A percentile compares a stretch with the other conserved stretches of the same genome.
These are phyloP conservation scores for Quercus berberidifolia DNA, from an alignment of 306 rosid species.

Conservation along the genomic window DNA sequence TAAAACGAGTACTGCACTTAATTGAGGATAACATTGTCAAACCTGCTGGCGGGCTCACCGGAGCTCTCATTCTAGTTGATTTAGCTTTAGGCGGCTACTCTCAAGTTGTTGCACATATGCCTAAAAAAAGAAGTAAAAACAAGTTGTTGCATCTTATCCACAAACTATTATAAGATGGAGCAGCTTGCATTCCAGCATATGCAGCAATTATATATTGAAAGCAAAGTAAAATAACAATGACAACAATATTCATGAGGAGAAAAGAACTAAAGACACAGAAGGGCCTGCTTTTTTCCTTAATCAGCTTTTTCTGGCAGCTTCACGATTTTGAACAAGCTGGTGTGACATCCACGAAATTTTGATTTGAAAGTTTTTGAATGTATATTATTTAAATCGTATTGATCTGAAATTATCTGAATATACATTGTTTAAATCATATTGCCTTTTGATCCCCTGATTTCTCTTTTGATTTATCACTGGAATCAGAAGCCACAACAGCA, in stretches of 20 bases:
- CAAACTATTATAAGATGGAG: background rate
- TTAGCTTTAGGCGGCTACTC: constrained; percentile 85
- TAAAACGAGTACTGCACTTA: no score
- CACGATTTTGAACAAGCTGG: constrained; percentile 94
- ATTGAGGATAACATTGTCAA: constrained; percentile 5
- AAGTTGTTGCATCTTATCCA: background rate
- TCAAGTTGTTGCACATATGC: constrained; percentile 94
- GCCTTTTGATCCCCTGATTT: constrained; percentile 88
- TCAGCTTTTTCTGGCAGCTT: constrained; percentile 95
- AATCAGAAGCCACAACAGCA: constrained; percentile 47
- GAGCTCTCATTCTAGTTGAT: constrained; percentile 89
- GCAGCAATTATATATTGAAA: background rate
- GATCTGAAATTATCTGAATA: constrained; percentile 2
- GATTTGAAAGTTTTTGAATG: background rate
- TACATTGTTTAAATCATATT: constrained; percentile 5
- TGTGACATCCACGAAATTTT: constrained; percentile 53
- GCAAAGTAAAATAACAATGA: background rate
- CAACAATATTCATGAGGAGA: background rate
- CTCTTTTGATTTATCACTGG: constrained; percentile 83
- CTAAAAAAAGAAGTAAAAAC: constrained; percentile 31
- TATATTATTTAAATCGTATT: constrained; percentile 6
- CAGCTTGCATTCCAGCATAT: constrained; percentile 1
- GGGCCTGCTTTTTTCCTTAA: constrained; percentile 68
- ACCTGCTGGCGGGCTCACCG: constrained; percentile 97
- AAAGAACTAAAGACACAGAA: constrained; percentile 8